A percentile compares a stretch with the other conserved stretches of the same genome.
phyloP scores from a whole-genome alignment of 2,329 filamentous ascomycete species.

The Phialocephala subalpina region DNA sequence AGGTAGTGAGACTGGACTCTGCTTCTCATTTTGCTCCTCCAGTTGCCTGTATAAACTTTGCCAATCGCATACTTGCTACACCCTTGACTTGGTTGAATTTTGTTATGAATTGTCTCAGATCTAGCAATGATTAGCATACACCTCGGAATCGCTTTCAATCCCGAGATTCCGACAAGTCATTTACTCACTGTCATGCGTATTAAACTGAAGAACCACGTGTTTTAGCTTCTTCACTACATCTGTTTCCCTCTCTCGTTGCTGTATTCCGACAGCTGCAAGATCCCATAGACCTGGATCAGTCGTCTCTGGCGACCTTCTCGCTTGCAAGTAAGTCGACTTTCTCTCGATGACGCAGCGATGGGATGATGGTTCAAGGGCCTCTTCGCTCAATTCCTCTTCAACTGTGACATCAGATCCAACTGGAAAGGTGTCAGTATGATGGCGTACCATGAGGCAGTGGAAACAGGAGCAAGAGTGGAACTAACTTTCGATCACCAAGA shows the following conservation, averaged over 20 bases:
- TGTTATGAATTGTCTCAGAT: constrained; percentile 12
- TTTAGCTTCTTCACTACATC: constrained; percentile 16
- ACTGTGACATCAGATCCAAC: constrained; percentile 11
- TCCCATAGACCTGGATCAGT: constrained; percentile 6
- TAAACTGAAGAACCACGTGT: constrained; percentile 20
- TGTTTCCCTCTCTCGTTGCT: constrained; percentile 9
- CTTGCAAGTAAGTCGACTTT: constrained; percentile 12
- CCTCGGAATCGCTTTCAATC: too few relatives aligned
- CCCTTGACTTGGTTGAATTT: constrained; percentile 19
- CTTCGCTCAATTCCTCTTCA: constrained; percentile 14
- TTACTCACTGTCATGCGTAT: constrained; percentile 10
- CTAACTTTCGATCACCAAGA: constrained; percentile 12
- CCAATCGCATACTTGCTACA: constrained; percentile 9
- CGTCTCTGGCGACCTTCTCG: constrained; percentile 13
- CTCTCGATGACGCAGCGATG: constrained; percentile 11
- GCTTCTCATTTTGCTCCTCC: neutral
- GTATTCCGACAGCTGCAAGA: constrained; percentile 8
- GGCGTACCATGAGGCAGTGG: neutral
- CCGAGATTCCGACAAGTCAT: too few relatives aligned
- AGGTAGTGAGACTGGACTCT: too few relatives aligned
- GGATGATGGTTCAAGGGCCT: neutral
- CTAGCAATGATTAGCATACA: neutral
- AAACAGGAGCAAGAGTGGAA: neutral
- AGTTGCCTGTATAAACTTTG: constrained; percentile 15
- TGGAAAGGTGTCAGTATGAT: neutral